Evolutionary conservation across 2,329 filamentous ascomycete genomes (phyloP).

Genomic region (Myotisia sp.): DNA sequence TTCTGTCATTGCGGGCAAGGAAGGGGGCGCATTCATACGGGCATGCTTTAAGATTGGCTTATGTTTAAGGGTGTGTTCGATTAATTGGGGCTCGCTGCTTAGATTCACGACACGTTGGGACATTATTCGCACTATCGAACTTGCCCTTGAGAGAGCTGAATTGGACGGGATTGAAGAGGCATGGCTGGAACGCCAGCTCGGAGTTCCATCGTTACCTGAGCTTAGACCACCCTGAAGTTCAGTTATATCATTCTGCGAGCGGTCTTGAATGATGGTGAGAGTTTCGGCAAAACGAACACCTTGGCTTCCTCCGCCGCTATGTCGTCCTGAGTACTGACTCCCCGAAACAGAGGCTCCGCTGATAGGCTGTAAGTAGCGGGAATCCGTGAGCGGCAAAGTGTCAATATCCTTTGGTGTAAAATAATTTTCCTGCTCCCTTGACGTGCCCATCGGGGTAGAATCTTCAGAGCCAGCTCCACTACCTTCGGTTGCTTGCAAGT

Average conservation of each 20-base stretch:
- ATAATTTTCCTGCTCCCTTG: neutral
- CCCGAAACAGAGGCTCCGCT: slow-evolving; percentile 34
- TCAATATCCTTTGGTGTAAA: slow-evolving; percentile 40
- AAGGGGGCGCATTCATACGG: slow-evolving; percentile 39
- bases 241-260: slow-evolving; percentile 46
- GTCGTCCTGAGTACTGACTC: slow-evolving; percentile 34
- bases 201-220: slow-evolving; percentile 18
- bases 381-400: slow-evolving; percentile 46
- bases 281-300: slow-evolving; percentile 40
- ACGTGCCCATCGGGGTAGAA: neutral
- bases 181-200: slow-evolving; percentile 1
- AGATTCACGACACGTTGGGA: slow-evolving; percentile 96
- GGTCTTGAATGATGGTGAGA: slow-evolving; percentile 26
- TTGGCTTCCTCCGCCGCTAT: slow-evolving; percentile 20
- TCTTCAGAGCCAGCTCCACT: neutral
- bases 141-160: slow-evolving; percentile 50
- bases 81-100: slow-evolving; percentile 75
- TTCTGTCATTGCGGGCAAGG: slow-evolving; percentile 34
- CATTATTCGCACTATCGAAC: slow-evolving; percentile 69
- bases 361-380: slow-evolving; percentile 42
- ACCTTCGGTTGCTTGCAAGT: neutral
- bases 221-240: slow-evolving; percentile 46
- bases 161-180: slow-evolving; percentile 46
- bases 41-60: slow-evolving; percentile 39
- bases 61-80: slow-evolving; percentile 56